Conservation (phyloP, 441 rosid genomes). For the Erodium trifolium region DNA sequence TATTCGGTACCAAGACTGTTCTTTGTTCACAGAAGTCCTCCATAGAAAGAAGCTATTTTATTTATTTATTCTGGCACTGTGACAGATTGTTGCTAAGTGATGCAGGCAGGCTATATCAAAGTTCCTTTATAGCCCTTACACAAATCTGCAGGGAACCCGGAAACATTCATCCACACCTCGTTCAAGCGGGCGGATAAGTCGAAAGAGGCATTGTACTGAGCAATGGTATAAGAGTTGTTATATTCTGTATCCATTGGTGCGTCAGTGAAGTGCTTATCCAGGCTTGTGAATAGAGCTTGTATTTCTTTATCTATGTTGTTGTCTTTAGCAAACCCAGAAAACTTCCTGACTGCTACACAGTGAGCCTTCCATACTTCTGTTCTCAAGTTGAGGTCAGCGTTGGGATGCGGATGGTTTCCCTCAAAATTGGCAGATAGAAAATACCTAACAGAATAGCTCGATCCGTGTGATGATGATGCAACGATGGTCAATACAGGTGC, state of each 20-base stretch:
- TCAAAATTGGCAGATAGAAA: slow-evolving; percentile 19
- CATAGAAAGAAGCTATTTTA: background rate
- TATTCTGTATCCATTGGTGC: background rate
- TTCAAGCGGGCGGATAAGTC: slow-evolving; percentile 31
- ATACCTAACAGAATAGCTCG: slow-evolving; percentile 18
- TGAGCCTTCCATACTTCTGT: slow-evolving; percentile 29
- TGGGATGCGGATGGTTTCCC: slow-evolving; percentile 29
- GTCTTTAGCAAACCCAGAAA: slow-evolving; percentile 42
- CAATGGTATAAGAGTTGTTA: slow-evolving; percentile 23
- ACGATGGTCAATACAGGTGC: slow-evolving; percentile 39
- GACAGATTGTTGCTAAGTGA: background rate
- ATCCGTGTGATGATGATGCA: slow-evolving; percentile 10
- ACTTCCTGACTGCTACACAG: slow-evolving; percentile 34
- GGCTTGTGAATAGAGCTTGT: slow-evolving; percentile 29
- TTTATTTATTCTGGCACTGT: background rate
- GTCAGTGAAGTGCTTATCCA: slow-evolving; percentile 11
- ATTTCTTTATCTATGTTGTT: slow-evolving; percentile 27
- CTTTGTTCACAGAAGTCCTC: too few relatives aligned
- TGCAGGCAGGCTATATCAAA: background rate
- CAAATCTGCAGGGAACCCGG: slow-evolving; percentile 19
- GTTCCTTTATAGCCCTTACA: background rate
- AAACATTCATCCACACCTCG: slow-evolving; percentile 43
- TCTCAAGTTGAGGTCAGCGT: slow-evolving; percentile 33
- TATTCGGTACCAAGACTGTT: too few relatives aligned
- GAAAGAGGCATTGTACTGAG: slow-evolving; percentile 40